Evolutionary conservation across 768 basidiomycete genomes (phyloP).

Genomic region (Lactarius vividus): DNA sequence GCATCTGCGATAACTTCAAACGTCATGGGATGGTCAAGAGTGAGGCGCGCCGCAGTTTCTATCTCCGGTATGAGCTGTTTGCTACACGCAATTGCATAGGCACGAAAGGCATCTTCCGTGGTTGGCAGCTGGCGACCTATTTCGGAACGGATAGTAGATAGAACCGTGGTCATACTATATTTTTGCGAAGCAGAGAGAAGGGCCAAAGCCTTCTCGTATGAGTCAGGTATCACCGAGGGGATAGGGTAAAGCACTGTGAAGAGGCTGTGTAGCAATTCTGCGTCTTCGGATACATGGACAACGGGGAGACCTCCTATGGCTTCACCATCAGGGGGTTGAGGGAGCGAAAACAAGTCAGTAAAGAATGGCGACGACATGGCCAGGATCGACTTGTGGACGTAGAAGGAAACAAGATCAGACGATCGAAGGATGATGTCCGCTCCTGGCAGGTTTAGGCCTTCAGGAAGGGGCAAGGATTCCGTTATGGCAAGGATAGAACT

Average conservation of each 20-base stretch:
- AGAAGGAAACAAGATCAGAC: not conserved
- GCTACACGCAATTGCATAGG: too few species aligned
- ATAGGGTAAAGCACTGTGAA: not conserved
- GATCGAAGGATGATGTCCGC: not conserved
- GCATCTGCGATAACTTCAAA: too few species aligned
- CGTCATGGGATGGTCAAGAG: too few species aligned
- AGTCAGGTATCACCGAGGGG: not conserved
- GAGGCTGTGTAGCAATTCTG: not conserved
- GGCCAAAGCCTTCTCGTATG: not conserved
- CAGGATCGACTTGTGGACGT: slow-evolving; percentile 1
- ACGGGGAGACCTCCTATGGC: not conserved
- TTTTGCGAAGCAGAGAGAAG: slow-evolving; percentile 28
- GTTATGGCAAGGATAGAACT: not conserved
- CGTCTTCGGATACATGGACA: not conserved
- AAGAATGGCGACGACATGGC: slow-evolving; percentile 3
- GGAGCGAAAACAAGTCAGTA: not conserved
- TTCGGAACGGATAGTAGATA: not conserved
- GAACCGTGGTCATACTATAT: slow-evolving; percentile 26
- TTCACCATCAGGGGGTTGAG: not conserved
- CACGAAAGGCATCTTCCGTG: slow-evolving; percentile 3
- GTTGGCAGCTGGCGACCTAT: not conserved
- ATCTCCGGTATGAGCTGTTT: too few species aligned
- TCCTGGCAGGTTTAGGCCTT: not conserved
- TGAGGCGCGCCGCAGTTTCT: too few species aligned
- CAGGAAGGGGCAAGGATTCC: not conserved